Evolutionary conservation across 176 grass and related monocot species (phyloP).

Genomic region (Tillandsia fasciculata): DNA sequence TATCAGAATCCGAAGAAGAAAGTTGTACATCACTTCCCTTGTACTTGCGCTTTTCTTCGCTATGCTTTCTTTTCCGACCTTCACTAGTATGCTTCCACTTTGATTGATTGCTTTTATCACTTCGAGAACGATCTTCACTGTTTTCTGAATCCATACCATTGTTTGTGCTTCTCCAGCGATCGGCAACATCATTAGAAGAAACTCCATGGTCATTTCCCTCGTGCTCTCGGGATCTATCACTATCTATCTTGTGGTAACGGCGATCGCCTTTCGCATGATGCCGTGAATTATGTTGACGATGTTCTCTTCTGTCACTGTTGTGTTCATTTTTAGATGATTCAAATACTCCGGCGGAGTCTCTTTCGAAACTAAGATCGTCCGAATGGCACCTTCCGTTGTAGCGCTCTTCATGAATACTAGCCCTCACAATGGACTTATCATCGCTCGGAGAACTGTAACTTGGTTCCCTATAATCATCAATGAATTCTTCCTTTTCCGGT

Average conservation of each 20-base stretch:
- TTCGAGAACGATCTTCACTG: slow-evolving; percentile 3
- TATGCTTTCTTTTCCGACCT: slow-evolving; percentile 26
- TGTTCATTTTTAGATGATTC: slow-evolving; percentile 6
- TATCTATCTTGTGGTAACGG: slow-evolving; percentile 17
- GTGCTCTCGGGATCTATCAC: slow-evolving; percentile 9
- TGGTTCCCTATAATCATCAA: slow-evolving; percentile 15
- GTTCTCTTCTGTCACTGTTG: slow-evolving; percentile 12
- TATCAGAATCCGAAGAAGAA: slow-evolving; percentile 7
- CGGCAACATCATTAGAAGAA: slow-evolving; percentile 4
- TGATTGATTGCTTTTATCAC: neutral
- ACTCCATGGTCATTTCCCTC: neutral
- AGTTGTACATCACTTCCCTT: slow-evolving; percentile 1
- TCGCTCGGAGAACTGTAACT: slow-evolving; percentile 14
- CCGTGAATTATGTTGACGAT: neutral
- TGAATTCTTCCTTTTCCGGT: slow-evolving; percentile 5
- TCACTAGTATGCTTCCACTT: slow-evolving; percentile 17
- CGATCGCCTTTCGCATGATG: slow-evolving; percentile 1
- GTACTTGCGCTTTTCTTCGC: slow-evolving; percentile 15
- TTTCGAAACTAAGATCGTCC: slow-evolving; percentile 20
- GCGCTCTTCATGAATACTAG: slow-evolving; percentile 16
- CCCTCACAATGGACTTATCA: slow-evolving; percentile 24
- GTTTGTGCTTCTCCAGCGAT: slow-evolving; percentile 32
- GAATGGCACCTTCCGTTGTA: slow-evolving; percentile 17
- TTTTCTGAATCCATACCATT: slow-evolving; percentile 30
- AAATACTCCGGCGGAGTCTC: neutral